Base-by-base conservation (phyloP, 805 yeast species). In the Barnettozyma vustinii region DNA sequence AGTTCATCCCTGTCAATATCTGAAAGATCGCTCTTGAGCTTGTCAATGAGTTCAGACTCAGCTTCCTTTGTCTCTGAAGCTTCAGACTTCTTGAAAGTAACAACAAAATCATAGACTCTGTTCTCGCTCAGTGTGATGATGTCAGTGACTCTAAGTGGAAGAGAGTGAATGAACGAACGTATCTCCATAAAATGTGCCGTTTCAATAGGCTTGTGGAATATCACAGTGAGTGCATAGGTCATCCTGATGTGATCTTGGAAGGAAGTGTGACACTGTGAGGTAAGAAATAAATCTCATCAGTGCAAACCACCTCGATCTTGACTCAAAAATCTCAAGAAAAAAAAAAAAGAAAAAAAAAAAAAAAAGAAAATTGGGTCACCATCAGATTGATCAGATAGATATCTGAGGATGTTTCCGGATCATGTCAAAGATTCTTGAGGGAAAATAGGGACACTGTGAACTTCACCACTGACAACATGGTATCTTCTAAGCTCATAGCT, bases 41-140 rank as follows among this genome's bases (percentile, higher is more conserved):
- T 37, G 3, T 42, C 20, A n/a, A 51, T 40, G n/a, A 45, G 23
- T 1, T 33, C 43, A 23, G 47, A 56, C 20, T 55, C 56, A 3
- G 47, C 48, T 5, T 44, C 54, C 8, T 52, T 51, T 12, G 60
- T 56, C 6, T 58, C 46, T 1, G 40, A 25, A 20, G 19, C 18
- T 36, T 59, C 64, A 4, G 61, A 54, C 18, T 47, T 49, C 12
- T 44, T 42, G 9, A 59, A 35, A 5, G 48, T 44, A 7, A 56
- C 57, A 9, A 56, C 55, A 42, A 63, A 71, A 49, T 75, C 80
- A 37, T 69, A 61, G 4, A 73, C 80, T 47, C 72, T 67, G 20
- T 59, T 58, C 3, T 58, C 55, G 42, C 71, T 63, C 16, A 71
- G 54, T 10, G 59, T 61, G 10, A 54, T 53, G n/a, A 61, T 57